Conservation (phyloP, 352 stramenopile genomes). For the Pythium rhizo-oryzae region DNA sequence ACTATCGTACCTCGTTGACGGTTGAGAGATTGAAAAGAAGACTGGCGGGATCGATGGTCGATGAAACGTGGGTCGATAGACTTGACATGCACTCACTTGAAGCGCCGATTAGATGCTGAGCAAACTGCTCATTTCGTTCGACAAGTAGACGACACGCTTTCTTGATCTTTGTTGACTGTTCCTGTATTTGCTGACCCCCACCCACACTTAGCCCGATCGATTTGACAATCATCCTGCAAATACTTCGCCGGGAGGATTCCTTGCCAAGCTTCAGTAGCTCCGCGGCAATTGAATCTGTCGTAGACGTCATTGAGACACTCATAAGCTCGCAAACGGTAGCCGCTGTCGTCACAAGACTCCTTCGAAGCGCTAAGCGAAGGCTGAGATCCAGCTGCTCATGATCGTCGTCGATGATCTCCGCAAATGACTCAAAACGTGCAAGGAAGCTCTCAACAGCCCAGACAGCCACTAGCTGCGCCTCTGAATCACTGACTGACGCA, state of each 20-base stretch:
- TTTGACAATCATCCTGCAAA: conserved; percentile 14
- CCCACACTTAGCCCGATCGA: background rate
- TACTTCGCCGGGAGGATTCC: background rate
- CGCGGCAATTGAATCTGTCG: background rate
- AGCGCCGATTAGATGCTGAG: background rate
- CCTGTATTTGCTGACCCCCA: background rate
- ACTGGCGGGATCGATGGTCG: background rate
- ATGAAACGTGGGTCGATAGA: background rate
- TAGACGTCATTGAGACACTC: background rate
- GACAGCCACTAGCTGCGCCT: conserved; percentile 1
- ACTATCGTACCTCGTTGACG: conserved; percentile 11
- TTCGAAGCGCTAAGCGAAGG: conserved; percentile 4
- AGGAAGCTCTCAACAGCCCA: conserved; percentile 21
- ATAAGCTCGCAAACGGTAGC: conserved; percentile 13
- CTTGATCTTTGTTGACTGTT: conserved; percentile 16
- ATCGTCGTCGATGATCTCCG: conserved; percentile 1
- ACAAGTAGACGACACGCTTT: conserved; percentile 1
- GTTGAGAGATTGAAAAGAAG: conserved; percentile 3
- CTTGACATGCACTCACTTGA: background rate
- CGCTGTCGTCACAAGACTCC: conserved; percentile 3
- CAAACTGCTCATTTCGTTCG: background rate
- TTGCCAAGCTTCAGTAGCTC: conserved; percentile 4
- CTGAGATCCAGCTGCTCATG: conserved; percentile 1
- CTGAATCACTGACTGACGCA: background rate
- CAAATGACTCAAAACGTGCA: conserved; percentile 6